phyloP scores from a whole-genome alignment of 2,329 filamentous ascomycete species.

The Trichoderma lentiforme region DNA sequence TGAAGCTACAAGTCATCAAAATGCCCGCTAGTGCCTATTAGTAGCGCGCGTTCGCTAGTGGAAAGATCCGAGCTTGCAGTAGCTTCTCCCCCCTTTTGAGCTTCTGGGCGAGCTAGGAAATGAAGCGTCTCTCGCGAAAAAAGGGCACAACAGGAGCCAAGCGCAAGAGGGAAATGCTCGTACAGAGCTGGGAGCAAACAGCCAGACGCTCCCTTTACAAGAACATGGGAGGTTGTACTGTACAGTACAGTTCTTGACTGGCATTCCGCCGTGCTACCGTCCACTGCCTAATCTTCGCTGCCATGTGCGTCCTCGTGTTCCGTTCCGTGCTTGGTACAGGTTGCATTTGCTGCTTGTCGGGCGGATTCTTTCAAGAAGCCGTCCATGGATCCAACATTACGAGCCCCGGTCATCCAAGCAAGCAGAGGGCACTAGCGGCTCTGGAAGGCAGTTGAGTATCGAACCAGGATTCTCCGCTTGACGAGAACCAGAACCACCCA shows the following conservation, averaged over 20 bases:
- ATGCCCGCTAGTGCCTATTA: conserved; percentile 9
- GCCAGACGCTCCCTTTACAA: not conserved
- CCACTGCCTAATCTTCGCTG: not conserved
- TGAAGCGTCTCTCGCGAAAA: conserved; percentile 4
- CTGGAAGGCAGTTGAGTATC: not conserved
- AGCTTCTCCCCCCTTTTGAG: conserved; percentile 5
- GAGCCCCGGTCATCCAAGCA: not conserved
- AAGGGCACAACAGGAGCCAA: not conserved
- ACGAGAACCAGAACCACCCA: conserved; percentile 2
- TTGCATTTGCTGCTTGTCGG: not conserved
- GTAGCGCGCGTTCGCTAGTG: conserved; percentile 13
- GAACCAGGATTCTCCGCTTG: conserved; percentile 15
- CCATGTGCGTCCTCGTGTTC: not conserved
- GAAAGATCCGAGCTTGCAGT: conserved; percentile 17
- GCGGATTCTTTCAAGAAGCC: not conserved
- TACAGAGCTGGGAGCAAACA: not conserved
- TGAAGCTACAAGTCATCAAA: not conserved
- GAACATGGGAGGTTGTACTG: not conserved
- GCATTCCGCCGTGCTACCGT: not conserved
- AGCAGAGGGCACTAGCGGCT: not conserved
- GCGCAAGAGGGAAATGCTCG: not conserved
- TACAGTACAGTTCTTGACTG: not conserved
- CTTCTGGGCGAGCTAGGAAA: conserved; percentile 11
- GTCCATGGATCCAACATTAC: conserved; percentile 10
- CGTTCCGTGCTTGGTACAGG: not conserved